Base-by-base conservation (phyloP, 2,329 filamentous ascomycete genomes). In the Endocalyx cinctus region DNA sequence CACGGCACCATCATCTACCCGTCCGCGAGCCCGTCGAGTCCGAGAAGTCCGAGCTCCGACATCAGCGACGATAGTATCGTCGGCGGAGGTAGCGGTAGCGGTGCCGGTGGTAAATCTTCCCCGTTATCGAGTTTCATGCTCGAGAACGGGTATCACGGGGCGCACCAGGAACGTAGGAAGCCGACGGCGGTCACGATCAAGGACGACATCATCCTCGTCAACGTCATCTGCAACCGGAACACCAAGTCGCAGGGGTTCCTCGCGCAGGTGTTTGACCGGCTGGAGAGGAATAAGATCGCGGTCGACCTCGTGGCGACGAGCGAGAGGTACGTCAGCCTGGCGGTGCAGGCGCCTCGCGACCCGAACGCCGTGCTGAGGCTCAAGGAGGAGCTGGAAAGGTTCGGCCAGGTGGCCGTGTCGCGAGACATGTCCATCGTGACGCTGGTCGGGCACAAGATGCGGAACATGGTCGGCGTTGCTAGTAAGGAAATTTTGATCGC, bases 1-100 rank as follows among this genome's bases (percentile, higher is more conserved):
- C 63, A 67, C 34, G 78, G 78, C 29, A 82, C 78, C 18, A 65
- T 81, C 37, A 76, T 82, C 48, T 77, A 82, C 46, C 82, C 83
- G 2, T 42, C 41, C 6, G 31, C 40, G 6, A 34, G 22, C 10
- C 33, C 43, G 10, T 27, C 42, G 15, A 37, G 26, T 5, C 31
- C 46, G 5, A 43, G 34, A 18, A 37, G 37, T n/a, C 30, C 17
- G 31, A n/a, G n/a, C n/a, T n/a, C n/a, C n/a, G n/a, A n/a, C n/a
- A n/a, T n/a, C n/a, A n/a, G n/a, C n/a, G n/a, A n/a, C n/a, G n/a
- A n/a, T n/a, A n/a, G n/a, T n/a, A n/a, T n/a, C n/a, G n/a, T n/a
- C n/a, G n/a, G n/a, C n/a, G n/a, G n/a, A n/a, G n/a, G n/a, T n/a
- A n/a, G n/a, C n/a, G n/a, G n/a, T n/a, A n/a, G n/a, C n/a, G n/a